These are phyloP conservation scores for Punica granatum DNA, from an alignment of 345 rosid species.

Conservation along the genomic window DNA sequence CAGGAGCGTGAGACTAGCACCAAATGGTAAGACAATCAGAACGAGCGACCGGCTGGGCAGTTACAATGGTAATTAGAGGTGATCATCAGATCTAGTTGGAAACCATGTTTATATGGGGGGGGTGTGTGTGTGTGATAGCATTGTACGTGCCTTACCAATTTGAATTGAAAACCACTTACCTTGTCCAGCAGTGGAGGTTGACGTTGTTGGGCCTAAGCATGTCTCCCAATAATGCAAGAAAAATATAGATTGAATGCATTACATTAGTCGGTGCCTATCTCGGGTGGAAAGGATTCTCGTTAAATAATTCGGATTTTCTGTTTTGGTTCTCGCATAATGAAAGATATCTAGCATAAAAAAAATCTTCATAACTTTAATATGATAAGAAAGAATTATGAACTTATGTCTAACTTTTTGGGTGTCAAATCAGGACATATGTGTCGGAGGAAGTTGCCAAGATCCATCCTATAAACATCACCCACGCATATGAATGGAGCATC, in stretches of 20 bases:
- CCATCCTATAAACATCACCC: background rate
- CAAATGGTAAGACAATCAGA: no score
- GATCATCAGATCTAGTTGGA: no score
- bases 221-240: background rate
- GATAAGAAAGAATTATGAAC: background rate
- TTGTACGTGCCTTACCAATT: background rate
- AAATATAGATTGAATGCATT: background rate
- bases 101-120: no score
- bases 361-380: background rate
- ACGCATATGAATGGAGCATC: background rate
- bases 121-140: no score
- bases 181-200: background rate
- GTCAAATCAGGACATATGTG: background rate
- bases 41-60: no score
- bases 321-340: background rate
- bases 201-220: conserved; percentile 1
- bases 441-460: background rate
- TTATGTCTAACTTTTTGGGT: no score
- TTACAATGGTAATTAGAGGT: no score
- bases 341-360: background rate
- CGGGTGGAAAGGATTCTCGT: background rate
- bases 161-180: background rate
- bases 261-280: background rate
- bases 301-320: background rate
- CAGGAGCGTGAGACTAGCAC: no score